Conservation (phyloP, 1,284 basidiomycete species). For the Singerocomus inundabilis region DNA sequence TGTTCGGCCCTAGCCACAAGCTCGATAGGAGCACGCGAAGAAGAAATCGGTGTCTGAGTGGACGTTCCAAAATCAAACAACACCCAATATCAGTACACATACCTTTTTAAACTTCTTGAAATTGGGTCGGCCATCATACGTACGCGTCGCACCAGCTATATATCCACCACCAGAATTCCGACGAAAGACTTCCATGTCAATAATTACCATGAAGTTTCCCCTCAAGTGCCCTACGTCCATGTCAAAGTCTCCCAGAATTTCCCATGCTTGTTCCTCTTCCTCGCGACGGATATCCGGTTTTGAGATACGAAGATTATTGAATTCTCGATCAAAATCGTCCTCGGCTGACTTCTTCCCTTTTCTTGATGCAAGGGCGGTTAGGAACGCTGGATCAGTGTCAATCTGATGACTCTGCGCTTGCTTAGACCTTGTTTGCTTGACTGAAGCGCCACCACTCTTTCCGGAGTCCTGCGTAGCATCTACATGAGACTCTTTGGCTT, state of each 20-base stretch:
- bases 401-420: conserved; percentile 13
- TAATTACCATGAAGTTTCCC: conserved; percentile 85
- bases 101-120: conserved; percentile 90
- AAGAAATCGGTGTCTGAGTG: conserved; percentile 34
- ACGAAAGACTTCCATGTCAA: conserved; percentile 62
- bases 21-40: conserved; percentile 43
- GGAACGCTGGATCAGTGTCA: conserved; percentile 66
- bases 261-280: conserved; percentile 54
- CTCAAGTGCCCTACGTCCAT: conserved; percentile 55
- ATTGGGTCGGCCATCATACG: conserved; percentile 65
- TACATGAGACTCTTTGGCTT: neutral
- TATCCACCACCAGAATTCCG: conserved; percentile 11
- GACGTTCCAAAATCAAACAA: neutral
- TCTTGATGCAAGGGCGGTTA: conserved; percentile 71
- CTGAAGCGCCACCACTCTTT: neutral
- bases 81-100: conserved; percentile 14
- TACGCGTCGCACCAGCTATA: conserved; percentile 23
- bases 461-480: neutral
- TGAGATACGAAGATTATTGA: conserved; percentile 77
- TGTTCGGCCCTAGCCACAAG: conserved; percentile 51
- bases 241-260: conserved; percentile 70
- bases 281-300: conserved; percentile 55
- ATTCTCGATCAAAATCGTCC: conserved; percentile 80
- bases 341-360: conserved; percentile 69
- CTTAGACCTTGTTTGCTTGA: conserved; percentile 12